Evolutionary conservation across 2,329 filamentous ascomycete species (phyloP).

Genomic region (Fusarium burgessii): DNA sequence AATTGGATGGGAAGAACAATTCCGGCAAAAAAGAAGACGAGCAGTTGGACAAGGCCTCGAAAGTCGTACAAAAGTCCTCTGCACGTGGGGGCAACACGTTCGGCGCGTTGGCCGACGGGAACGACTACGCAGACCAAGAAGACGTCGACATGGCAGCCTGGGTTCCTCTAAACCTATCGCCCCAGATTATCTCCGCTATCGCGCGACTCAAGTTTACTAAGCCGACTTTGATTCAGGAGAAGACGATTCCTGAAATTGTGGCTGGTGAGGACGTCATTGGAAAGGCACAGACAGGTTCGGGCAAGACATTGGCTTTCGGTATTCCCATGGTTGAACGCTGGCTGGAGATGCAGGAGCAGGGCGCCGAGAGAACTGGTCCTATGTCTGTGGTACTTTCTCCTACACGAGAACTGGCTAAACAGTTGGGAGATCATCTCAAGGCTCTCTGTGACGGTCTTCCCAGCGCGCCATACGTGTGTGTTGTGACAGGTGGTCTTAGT

Average conservation of each 20-base stretch:
- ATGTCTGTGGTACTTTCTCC: constrained; percentile 88
- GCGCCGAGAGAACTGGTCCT: constrained; percentile 57
- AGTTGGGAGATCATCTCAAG: constrained; percentile 85
- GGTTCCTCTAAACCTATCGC: constrained; percentile 79
- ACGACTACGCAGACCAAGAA: constrained; percentile 66
- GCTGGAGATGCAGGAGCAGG: constrained; percentile 64
- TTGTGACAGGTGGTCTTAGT: constrained; percentile 91
- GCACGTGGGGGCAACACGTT: constrained; percentile 63
- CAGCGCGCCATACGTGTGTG: constrained; percentile 79
- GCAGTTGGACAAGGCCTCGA: constrained; percentile 51
- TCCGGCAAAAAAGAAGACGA: constrained; percentile 45
- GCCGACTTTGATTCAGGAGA: constrained; percentile 84
- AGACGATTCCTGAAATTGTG: constrained; percentile 84
- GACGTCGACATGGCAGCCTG: constrained; percentile 81
- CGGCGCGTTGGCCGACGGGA: constrained; percentile 65
- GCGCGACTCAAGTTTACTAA: constrained; percentile 82
- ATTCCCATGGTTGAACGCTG: constrained; percentile 92
- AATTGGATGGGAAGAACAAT: constrained; percentile 47
- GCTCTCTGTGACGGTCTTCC: constrained; percentile 74
- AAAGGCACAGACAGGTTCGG: constrained; percentile 95
- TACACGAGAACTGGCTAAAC: constrained; percentile 92
- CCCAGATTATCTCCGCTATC: constrained; percentile 77
- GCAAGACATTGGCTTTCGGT: constrained; percentile 94
- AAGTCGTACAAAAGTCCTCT: constrained; percentile 54
- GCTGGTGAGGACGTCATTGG: constrained; percentile 92